These are phyloP conservation scores for Zopfochytrium polystomum DNA, from an alignment of 371 early-diverging fungal genomes.

Conservation along the genomic window DNA sequence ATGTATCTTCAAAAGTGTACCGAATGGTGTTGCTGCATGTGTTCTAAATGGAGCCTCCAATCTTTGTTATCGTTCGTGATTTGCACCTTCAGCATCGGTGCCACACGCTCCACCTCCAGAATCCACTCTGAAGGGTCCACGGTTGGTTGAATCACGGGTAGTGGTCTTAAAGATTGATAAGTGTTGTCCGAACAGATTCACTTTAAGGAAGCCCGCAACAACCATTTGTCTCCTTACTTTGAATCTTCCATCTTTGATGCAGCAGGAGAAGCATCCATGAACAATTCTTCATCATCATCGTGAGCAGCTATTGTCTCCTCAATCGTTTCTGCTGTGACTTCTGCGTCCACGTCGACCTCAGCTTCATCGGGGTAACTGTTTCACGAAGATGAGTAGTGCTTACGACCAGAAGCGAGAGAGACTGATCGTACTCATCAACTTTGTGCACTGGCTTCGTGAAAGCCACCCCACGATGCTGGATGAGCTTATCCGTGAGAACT, in stretches of 20 bases:
- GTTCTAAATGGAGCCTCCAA: constrained; percentile 53
- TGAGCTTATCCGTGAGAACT: constrained; percentile 39
- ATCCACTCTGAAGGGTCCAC: constrained; percentile 48
- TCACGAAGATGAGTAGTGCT: not conserved
- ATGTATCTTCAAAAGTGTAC: constrained; percentile 18
- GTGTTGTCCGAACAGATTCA: not conserved
- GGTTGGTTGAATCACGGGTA: constrained; percentile 25
- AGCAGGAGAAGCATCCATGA: constrained; percentile 22
- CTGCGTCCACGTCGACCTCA: constrained; percentile 55
- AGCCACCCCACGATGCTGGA: constrained; percentile 26
- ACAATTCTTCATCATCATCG: constrained; percentile 45
- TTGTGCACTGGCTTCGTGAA: constrained; percentile 47
- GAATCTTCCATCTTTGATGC: constrained; percentile 18
- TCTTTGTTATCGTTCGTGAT: constrained; percentile 55
- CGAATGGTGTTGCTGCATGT: constrained; percentile 42
- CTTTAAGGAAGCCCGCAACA: not conserved
- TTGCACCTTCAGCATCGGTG: constrained; percentile 48
- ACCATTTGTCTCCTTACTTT: constrained; percentile 11
- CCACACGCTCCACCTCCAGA: constrained; percentile 54
- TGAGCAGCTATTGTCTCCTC: constrained; percentile 39
- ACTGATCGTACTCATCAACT: constrained; percentile 45
- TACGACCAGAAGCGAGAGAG: not conserved
- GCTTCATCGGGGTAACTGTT: constrained; percentile 52
- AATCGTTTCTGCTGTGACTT: constrained; percentile 47
- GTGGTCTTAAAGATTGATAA: constrained; percentile 3